Evolutionary conservation across 2,329 filamentous ascomycete genomes (phyloP).

Genomic region (Lachnellula subtilissima): DNA sequence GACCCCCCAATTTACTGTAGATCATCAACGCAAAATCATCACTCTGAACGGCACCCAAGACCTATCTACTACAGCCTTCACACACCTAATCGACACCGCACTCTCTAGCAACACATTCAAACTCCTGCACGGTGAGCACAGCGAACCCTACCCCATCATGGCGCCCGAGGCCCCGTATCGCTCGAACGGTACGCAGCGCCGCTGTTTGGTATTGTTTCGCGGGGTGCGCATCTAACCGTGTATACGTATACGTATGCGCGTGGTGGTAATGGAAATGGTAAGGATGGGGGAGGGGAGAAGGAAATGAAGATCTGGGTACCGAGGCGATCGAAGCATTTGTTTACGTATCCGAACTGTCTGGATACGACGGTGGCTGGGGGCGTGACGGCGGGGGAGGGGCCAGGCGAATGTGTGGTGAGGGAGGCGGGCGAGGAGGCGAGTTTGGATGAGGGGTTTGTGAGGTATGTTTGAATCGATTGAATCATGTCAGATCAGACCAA

Average conservation of each 20-base stretch:
- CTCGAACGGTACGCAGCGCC: constrained; percentile 21
- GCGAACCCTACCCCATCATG: constrained; percentile 38
- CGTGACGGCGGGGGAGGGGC: constrained; percentile 60
- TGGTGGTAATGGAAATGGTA: not conserved
- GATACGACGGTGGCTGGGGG: constrained; percentile 81
- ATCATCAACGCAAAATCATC: constrained; percentile 31
- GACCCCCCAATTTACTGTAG: constrained; percentile 42
- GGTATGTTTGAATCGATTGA: too few relatives aligned
- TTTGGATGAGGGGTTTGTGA: constrained; percentile 54
- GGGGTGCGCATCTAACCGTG: constrained; percentile 63
- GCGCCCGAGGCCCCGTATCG: constrained; percentile 13
- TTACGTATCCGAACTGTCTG: constrained; percentile 69
- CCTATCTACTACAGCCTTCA: constrained; percentile 33
- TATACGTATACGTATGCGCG: constrained; percentile 44
- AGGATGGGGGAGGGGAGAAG: not conserved
- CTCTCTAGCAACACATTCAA: constrained; percentile 32
- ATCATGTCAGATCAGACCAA: too few relatives aligned
- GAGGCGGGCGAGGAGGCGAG: constrained; percentile 73
- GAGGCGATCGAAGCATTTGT: constrained; percentile 57
- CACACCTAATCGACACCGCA: constrained; percentile 36
- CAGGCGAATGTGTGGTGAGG: constrained; percentile 63
- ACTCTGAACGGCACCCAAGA: constrained; percentile 25
- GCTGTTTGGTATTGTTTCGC: constrained; percentile 63
- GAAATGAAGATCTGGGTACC: constrained; percentile 66
- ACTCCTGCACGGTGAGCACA: constrained; percentile 37